phyloP scores from a whole-genome alignment of 345 rosid species.

The Gossypium turneri region DNA sequence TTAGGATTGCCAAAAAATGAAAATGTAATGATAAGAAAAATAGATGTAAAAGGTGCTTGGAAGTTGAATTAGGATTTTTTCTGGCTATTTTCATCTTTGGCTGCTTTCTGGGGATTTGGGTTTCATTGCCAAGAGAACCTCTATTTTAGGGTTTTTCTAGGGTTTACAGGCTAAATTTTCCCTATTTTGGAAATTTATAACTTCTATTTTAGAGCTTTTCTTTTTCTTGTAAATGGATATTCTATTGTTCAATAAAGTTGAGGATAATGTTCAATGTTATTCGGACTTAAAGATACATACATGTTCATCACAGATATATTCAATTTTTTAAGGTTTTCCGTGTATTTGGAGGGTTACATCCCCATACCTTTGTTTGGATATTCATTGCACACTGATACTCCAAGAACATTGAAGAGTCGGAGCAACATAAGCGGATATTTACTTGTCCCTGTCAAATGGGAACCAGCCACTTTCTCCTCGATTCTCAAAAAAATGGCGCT shows the following conservation, averaged over 20 bases:
- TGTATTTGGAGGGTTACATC: background rate
- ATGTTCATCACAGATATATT: background rate
- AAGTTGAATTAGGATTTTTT: conserved; percentile 1
- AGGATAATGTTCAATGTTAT: conserved; percentile 6
- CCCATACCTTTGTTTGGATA: background rate
- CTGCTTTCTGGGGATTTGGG: background rate
- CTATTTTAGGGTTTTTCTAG: conserved; percentile 5
- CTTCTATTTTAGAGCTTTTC: background rate
- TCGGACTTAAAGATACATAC: background rate
- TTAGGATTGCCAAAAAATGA: background rate
- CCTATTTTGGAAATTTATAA: background rate
- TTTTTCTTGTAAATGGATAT: background rate
- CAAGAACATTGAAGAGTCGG: background rate
- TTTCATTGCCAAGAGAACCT: background rate
- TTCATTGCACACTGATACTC: background rate
- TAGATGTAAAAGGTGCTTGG: background rate
- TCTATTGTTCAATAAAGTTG: background rate
- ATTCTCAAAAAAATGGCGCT: background rate
- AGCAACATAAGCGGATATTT: background rate
- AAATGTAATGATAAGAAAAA: background rate
- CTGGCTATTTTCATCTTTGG: conserved; percentile 1
- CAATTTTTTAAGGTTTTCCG: background rate
- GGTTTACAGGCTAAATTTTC: background rate
- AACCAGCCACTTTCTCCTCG: background rate
- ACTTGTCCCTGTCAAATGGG: background rate